Conservation (phyloP, 164 flowering plant species). For the Vitis riparia region DNA sequence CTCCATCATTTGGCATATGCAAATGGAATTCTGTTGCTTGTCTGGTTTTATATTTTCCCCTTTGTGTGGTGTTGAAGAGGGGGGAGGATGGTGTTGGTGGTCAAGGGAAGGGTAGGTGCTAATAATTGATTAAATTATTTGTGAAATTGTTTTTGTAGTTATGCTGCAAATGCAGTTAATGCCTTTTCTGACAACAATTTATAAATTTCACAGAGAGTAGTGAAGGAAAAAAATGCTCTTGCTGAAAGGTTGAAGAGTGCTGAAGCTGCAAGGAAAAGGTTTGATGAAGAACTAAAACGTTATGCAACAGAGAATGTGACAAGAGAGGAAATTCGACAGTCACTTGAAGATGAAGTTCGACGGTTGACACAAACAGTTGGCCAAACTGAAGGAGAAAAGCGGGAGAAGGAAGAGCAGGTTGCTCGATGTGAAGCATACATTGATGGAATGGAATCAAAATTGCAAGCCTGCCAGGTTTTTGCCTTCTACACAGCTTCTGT, state of each 20-base stretch:
- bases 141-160: background rate
- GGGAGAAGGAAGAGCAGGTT: slow-evolving; percentile 96
- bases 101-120: too few relatives aligned
- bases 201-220: slow-evolving; percentile 64
- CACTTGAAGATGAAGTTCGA: slow-evolving; percentile 94
- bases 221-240: slow-evolving; percentile 94
- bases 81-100: too few relatives aligned
- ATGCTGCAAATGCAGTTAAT: background rate
- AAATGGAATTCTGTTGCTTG: too few relatives aligned
- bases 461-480: slow-evolving; percentile 88
- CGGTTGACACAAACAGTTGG: slow-evolving; percentile 87
- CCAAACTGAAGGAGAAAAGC: slow-evolving; percentile 88
- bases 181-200: background rate
- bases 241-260: slow-evolving; percentile 90
- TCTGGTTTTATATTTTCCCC: too few relatives aligned
- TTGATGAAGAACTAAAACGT: slow-evolving; percentile 91
- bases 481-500: background rate
- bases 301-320: slow-evolving; percentile 86
- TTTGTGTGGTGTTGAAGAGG: too few relatives aligned
- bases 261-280: slow-evolving; percentile 85
- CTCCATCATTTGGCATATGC: too few relatives aligned
- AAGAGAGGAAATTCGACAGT: slow-evolving; percentile 78
- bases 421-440: slow-evolving; percentile 94
- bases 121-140: too few relatives aligned
- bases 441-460: slow-evolving; percentile 86